These are phyloP conservation scores for Brettanomyces naardenensis DNA, from an alignment of 805 yeast species.

Conservation along the genomic window DNA sequence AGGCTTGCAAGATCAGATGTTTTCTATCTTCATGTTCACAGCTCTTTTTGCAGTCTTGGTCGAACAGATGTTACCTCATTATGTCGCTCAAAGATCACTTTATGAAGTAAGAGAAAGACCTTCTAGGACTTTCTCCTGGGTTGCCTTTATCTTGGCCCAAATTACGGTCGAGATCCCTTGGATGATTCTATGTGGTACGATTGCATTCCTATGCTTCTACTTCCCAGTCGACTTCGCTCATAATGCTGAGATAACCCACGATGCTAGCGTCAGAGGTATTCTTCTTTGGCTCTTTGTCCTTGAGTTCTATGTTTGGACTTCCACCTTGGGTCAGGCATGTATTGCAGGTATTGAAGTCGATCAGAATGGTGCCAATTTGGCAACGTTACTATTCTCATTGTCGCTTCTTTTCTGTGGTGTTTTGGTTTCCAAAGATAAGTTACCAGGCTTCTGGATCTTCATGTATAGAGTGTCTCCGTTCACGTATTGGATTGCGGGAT, in stretches of 20 bases:
- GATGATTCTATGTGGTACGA: constrained; percentile 48
- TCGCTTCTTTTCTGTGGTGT: constrained; percentile 69
- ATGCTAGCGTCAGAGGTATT: constrained; percentile 42
- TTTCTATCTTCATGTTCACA: constrained; percentile 58
- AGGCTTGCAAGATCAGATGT: constrained; percentile 75
- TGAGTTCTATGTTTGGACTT: constrained; percentile 43
- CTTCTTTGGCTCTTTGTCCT: constrained; percentile 29
- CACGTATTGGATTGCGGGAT: constrained; percentile 51
- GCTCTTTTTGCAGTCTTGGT: constrained; percentile 45
- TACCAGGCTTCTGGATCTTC: constrained; percentile 58
- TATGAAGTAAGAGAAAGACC: constrained; percentile 68
- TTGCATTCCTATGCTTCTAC: constrained; percentile 52
- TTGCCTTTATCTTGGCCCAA: constrained; percentile 51
- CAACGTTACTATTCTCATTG: constrained; percentile 47
- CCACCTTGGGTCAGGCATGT: constrained; percentile 47
- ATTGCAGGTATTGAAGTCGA: constrained; percentile 49
- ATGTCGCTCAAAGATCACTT: constrained; percentile 47
- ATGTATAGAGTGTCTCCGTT: constrained; percentile 65
- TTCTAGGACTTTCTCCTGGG: constrained; percentile 59
- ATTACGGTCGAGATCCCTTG: constrained; percentile 58
- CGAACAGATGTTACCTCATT: constrained; percentile 55
- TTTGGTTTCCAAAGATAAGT: constrained; percentile 37
- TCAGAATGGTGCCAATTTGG: constrained; percentile 54
- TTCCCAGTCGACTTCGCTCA: constrained; percentile 59
- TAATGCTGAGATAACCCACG: constrained; percentile 44